Evolutionary conservation across 352 stramenopile genomes (phyloP), one percentile per base, ranked within the genome.

Genomic region (Pythium graminicola): DNA sequence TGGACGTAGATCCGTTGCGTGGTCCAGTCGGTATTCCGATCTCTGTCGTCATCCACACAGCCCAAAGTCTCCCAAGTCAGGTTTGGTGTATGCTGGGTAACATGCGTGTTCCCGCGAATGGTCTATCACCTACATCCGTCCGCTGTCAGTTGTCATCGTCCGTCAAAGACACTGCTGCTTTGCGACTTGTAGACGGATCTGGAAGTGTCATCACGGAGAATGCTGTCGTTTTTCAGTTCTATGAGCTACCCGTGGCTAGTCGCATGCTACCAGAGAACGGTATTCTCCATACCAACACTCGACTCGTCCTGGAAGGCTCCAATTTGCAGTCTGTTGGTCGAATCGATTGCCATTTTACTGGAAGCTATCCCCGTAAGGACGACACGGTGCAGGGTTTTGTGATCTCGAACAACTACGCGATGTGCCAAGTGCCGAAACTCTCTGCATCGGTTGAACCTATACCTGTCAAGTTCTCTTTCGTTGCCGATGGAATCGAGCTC

Each of bases 141-240:
- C 26, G 17, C 10, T 64, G 57, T 26, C 22, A 27, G 10, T 1
- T 58, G 24, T 47, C 13, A 8, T 58, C 57, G 7, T 13, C 27
- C 4, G 11, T 36, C 1, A 5, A 24, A 4, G 57, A 59, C n/a
- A 10, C 31, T n/a, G 27, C 20, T 1, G 29, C n/a, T 9, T 32
- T 65, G 4, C 51, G 46, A 23, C 38, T 65, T 4, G 28, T 23
- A 13, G 36, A 43, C 10, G 39, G 44, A 23, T 23, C 39, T 22
- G 58, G 51, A 13, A 28, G 7, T 13, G 32, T 53, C 16, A 43
- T 65, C 9, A 60, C 58, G 1, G 50, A 60, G 29, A 65, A 65
- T 31, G 51, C 36, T 6, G 29, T 47, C 29, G 11, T 65, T 5
- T 65, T 65, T 17, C 44, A 32, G 4, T 60, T 60, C n/a, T 60